Percentiles rank a stretch among this genome's conserved stretches.
These are phyloP conservation scores for Metschnikowia rubicola DNA, from an alignment of 805 yeast genomes.

Conservation along the genomic window DNA sequence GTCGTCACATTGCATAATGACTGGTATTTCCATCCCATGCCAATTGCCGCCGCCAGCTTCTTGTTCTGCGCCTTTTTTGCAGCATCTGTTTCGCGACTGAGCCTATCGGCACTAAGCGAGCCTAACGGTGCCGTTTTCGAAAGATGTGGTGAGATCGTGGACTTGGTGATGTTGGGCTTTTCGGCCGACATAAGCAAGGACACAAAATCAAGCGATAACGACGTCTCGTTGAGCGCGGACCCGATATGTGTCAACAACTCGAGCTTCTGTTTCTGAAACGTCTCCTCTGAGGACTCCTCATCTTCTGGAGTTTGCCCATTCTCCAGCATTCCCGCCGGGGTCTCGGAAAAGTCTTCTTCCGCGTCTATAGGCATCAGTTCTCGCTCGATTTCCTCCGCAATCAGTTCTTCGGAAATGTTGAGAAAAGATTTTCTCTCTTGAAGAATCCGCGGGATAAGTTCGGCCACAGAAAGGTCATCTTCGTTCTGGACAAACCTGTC, in stretches of 20 bases:
- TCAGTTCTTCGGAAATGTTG: conserved; percentile 53
- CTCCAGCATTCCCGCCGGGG: neutral
- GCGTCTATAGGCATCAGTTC: conserved; percentile 3
- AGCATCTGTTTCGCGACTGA: conserved; percentile 19
- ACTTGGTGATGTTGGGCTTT: conserved; percentile 80
- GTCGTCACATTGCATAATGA: conserved; percentile 56
- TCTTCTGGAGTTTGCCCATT: conserved; percentile 5
- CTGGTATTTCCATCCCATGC: conserved; percentile 83
- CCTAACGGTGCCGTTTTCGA: conserved; percentile 73
- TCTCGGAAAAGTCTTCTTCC: conserved; percentile 2
- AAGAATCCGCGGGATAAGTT: conserved; percentile 57
- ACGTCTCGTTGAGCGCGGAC: conserved; percentile 82
- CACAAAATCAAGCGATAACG: conserved; percentile 81
- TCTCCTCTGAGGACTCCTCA: conserved; percentile 17
- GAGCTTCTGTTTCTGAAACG: conserved; percentile 47
- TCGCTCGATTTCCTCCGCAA: conserved; percentile 43
- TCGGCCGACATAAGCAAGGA: conserved; percentile 76
- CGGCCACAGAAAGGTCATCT: conserved; percentile 45
- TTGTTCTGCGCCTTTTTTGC: conserved; percentile 16
- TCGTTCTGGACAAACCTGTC: conserved; percentile 41
- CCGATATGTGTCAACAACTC: conserved; percentile 52
- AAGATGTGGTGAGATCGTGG: conserved; percentile 85
- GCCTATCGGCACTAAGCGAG: conserved; percentile 54
- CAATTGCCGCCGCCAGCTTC: conserved; percentile 39
- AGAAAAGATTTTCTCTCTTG: conserved; percentile 59